Percentiles rank a stretch among this genome's conserved stretches.
phyloP scores from a whole-genome alignment of 1,139 yeast genomes.

The Taphrina betulina region DNA sequence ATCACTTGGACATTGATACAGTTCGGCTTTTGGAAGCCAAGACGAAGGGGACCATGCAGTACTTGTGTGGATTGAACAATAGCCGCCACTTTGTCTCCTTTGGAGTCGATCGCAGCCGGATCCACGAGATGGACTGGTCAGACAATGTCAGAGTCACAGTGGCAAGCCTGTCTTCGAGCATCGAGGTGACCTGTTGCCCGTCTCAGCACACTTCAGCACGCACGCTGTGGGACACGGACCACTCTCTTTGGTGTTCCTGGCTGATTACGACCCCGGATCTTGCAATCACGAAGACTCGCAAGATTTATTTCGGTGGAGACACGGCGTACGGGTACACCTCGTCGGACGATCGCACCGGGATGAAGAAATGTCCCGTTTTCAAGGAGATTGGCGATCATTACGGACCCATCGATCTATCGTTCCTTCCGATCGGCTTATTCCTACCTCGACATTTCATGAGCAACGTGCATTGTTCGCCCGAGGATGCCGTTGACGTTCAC shows the following conservation, averaged over 20 bases:
- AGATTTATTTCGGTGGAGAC: conserved; percentile 51
- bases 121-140: conserved; percentile 91
- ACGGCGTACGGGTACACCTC: conserved; percentile 75
- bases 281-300: conserved; percentile 11
- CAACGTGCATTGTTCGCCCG: conserved; percentile 78
- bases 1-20: conserved; percentile 36
- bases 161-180: conserved; percentile 12
- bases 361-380: conserved; percentile 46
- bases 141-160: conserved; percentile 49
- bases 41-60: conserved; percentile 30
- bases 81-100: conserved; percentile 47
- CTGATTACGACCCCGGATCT: conserved; percentile 14
- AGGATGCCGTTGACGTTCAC: conserved; percentile 69
- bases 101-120: conserved; percentile 48
- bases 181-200: conserved; percentile 52
- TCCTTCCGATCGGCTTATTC: conserved; percentile 91
- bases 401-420: conserved; percentile 58
- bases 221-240: conserved; percentile 69
- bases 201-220: conserved; percentile 98
- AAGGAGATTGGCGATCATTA: conserved; percentile 59
- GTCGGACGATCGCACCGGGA: conserved; percentile 33
- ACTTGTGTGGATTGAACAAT: conserved; percentile 76
- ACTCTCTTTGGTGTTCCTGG: conserved; percentile 61
- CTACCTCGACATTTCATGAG: conserved; percentile 93
- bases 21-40: conserved; percentile 28